Evolutionary conservation across 2,329 filamentous ascomycete species (phyloP), one percentile per base, ranked within the genome.

Genomic region (Microcyclosporella mali): DNA sequence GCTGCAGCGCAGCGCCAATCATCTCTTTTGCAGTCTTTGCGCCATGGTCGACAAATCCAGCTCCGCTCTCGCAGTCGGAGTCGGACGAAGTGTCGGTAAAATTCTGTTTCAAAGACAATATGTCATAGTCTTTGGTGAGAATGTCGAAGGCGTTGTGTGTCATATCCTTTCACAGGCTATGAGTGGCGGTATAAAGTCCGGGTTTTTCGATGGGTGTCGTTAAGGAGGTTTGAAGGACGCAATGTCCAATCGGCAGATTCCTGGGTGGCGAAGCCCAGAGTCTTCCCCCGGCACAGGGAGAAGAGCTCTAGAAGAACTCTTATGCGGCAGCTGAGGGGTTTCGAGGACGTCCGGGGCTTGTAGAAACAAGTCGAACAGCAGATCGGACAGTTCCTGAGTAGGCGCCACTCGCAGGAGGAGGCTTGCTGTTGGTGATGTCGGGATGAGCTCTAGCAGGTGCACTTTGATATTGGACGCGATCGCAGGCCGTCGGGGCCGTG

Each of bases 321-420:
- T 97, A 98, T 98, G 90, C 92, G 92, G 92, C 92, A 97, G 90
- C 87, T 94, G 85, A 79, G 74, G 71, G 69, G 72, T 71, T 71
- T 77, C 70, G 68, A 77, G 71, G 66, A 72, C 77, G 68, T 75
- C 77, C 56, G 65, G 66, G 55, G 56, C 57, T 61, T 63, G 64
- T 61, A 63, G 59, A 56, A 66, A 63, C 56, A 61, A 59, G 51
- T 57, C 60, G 52, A 72, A 67, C 56, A 73, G 59, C 58, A 66
- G 54, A 59, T 62, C 60, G 55, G 69, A 63, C 49, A 67, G 58
- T 27, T 67, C 60, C 43, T 57, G 51, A 47, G 55, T 55, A 50
- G 63, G 56, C 39, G 57, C 55, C 60, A 66, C 40, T 17, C 15
- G 33, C 16, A 18, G 49, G 41, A 59, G 59, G 56, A 50, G 70